Evolutionary conservation across 805 yeast genomes (phyloP), one percentile per base, ranked within the genome.

Genomic region (Kazachstania psychrophila): DNA sequence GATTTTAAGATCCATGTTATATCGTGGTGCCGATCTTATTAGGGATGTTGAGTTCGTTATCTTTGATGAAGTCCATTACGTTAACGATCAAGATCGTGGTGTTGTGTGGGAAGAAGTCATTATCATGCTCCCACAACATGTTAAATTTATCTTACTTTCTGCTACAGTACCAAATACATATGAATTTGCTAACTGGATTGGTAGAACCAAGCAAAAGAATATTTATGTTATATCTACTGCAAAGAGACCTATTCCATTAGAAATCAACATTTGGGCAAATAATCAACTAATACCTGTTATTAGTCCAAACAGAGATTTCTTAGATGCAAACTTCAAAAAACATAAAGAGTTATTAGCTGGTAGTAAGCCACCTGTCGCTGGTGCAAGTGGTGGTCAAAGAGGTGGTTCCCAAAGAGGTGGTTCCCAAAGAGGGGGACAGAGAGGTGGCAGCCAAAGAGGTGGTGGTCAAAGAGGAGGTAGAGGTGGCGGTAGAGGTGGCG

Each of bases 71-170:
- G 98, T 92, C 2, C 98, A 92, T 61, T 92, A 92, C 56, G 96
- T 92, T 44, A 92, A 92, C 58, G 98, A 92, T 63, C 79, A 85
- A 40, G 95, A 86, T 51, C 77, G 98, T 60, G 98, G 98, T 53
- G 98, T 92, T 11, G 98, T 92, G 3, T 92, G 98, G 98, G 98
- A 92, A 64, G 98, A 92, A 62, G 96, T 92, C 16, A 92, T 92
- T 43, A 92, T 92, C 48, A 86, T 92, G 95, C 66, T 92, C 23
- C 98, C 98, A 0, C 96, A 88, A 45, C 96, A 92, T 55, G 92
- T 92, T 40, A 89, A 89, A 53, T 82, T 84, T 49, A 86, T 92
- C 44, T 65, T 92, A 28, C 67, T 92, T 27, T 85, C 96, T 10
- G 99, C 99, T 4, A 92, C 99, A 0, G 97, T 92, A 6, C 98